Conservation (phyloP, 192 early-diverging fungal species). For the Gamsiella multidivaricata region DNA sequence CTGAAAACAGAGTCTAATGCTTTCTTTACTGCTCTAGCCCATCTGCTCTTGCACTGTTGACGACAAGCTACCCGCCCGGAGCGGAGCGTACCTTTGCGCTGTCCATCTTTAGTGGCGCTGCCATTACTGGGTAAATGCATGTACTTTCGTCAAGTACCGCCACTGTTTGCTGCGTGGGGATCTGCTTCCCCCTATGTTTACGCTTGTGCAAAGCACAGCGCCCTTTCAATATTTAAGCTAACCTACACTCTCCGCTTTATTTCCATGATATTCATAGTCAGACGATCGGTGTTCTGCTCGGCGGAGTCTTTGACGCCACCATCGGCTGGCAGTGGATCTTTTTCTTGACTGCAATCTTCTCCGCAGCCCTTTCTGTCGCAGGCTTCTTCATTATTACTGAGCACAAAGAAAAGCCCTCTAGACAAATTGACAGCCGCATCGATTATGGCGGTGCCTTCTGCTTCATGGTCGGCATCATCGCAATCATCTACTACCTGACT, state of each 20-base stretch:
- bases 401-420: too few relatives aligned
- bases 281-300: constrained; percentile 24
- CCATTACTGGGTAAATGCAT: constrained; percentile 20
- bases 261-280: constrained; percentile 14
- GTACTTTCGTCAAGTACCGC: not conserved
- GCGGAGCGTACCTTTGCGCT: constrained; percentile 22
- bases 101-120: constrained; percentile 16
- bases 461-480: too few relatives aligned
- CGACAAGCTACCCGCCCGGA: constrained; percentile 10
- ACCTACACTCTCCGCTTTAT: too few relatives aligned
- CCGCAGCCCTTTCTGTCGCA: constrained; percentile 12
- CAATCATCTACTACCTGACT: too few relatives aligned
- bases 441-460: too few relatives aligned
- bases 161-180: too few relatives aligned
- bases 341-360: constrained; percentile 34
- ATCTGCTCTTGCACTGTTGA: constrained; percentile 20
- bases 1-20: too few relatives aligned
- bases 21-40: constrained; percentile 2
- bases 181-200: too few relatives aligned
- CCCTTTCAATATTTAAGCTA: too few relatives aligned
- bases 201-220: too few relatives aligned
- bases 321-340: constrained; percentile 51
- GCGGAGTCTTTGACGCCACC: constrained; percentile 30
- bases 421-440: too few relatives aligned
- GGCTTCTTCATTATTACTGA: constrained; percentile 14